A percentile compares a stretch with the other conserved stretches of the same genome.
Conservation (phyloP, 1,284 basidiomycete genomes). For the Pterulicium gracile region DNA sequence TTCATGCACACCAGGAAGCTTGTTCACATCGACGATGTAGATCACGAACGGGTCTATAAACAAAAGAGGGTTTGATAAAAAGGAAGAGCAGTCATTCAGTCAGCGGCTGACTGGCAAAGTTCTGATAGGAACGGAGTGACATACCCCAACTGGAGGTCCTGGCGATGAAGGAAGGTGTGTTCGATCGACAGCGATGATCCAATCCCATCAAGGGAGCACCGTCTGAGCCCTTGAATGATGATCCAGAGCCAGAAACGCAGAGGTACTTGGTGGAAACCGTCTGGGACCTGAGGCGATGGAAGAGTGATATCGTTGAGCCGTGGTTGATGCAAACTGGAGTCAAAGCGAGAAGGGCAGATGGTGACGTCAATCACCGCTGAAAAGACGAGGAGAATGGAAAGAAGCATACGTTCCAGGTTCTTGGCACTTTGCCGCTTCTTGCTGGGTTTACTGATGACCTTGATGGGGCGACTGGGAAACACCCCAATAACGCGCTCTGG, state of each 20-base stretch:
- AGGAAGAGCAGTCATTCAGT: slow-evolving; percentile 7
- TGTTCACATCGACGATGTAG: slow-evolving; percentile 86
- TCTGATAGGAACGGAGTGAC: slow-evolving; percentile 15
- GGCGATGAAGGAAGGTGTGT: slow-evolving; percentile 76
- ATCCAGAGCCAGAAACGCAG: slow-evolving; percentile 84
- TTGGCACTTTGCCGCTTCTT: slow-evolving; percentile 93
- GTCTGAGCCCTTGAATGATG: slow-evolving; percentile 85
- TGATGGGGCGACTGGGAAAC: slow-evolving; percentile 88
- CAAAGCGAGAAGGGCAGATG: slow-evolving; percentile 11
- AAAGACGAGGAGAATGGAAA: slow-evolving; percentile 18
- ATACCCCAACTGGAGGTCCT: slow-evolving; percentile 77
- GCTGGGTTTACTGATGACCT: slow-evolving; percentile 93
- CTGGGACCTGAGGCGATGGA: slow-evolving; percentile 89
- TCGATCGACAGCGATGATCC: slow-evolving; percentile 58
- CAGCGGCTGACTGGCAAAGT: background rate
- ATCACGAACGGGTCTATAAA: slow-evolving; percentile 82
- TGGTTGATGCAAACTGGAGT: slow-evolving; percentile 91
- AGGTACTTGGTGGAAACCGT: slow-evolving; percentile 94
- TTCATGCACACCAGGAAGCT: slow-evolving; percentile 64
- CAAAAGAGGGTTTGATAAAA: slow-evolving; percentile 13
- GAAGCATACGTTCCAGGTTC: slow-evolving; percentile 85
- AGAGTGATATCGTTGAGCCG: slow-evolving; percentile 89
- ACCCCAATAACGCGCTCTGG: slow-evolving; percentile 74
- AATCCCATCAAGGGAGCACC: slow-evolving; percentile 76
- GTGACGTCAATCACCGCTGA: slow-evolving; percentile 10